Evolutionary conservation across 2,329 filamentous ascomycete genomes (phyloP).

Genomic region (Xylariaceae sp.): DNA sequence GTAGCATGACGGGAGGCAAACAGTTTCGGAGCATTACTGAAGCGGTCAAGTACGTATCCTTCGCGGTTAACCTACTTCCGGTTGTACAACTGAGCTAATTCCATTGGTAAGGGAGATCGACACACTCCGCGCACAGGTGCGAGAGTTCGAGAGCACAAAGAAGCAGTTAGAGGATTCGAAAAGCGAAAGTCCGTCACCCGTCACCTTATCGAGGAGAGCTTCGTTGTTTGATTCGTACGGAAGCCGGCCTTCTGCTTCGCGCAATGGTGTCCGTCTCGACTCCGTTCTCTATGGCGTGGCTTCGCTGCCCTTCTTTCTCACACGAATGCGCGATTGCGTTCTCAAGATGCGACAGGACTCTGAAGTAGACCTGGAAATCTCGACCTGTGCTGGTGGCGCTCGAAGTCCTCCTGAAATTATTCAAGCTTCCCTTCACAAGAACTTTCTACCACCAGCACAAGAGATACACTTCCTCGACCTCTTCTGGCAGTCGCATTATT

Average conservation of each 20-base stretch:
- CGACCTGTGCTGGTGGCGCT: not conserved
- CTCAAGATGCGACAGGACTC: not conserved
- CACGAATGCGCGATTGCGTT: conserved; percentile 17
- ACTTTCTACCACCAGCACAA: conserved; percentile 19
- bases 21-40: conserved; percentile 26
- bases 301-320: conserved; percentile 25
- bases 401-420: not conserved
- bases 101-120: conserved; percentile 1
- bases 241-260: conserved; percentile 4
- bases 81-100: not conserved
- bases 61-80: not conserved
- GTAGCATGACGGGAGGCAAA: conserved; percentile 12
- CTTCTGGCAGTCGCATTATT: conserved; percentile 31
- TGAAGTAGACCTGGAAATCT: conserved; percentile 5
- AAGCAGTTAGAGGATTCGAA: not conserved
- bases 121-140: not conserved
- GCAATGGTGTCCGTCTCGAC: conserved; percentile 17
- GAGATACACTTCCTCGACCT: conserved; percentile 27
- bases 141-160: not conserved
- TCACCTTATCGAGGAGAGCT: not conserved
- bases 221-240: not conserved
- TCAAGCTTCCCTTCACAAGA: not conserved
- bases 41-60: conserved; percentile 13
- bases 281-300: conserved; percentile 17
- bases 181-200: not conserved